Conservation (phyloP, 805 yeast species). For the Pichia kluyveri region DNA sequence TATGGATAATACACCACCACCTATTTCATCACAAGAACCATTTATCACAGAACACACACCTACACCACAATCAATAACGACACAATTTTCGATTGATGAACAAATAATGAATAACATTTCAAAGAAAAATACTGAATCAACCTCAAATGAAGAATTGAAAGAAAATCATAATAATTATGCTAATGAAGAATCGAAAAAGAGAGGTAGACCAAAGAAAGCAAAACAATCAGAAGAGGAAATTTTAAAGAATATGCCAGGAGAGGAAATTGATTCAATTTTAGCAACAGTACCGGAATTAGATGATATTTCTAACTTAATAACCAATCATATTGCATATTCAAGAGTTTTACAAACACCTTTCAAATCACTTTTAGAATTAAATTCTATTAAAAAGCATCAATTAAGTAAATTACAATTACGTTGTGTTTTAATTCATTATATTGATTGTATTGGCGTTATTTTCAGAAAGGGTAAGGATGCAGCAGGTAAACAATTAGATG, state of each 20-base stretch:
- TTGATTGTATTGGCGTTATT: conserved; percentile 77
- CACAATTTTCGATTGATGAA: not conserved
- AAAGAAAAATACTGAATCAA: not conserved
- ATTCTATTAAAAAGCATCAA: conserved; percentile 44
- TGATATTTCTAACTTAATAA: conserved; percentile 55
- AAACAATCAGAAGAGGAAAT: conserved; percentile 8
- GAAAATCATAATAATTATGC: not conserved
- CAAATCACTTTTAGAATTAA: conserved; percentile 47
- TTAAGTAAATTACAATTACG: conserved; percentile 38
- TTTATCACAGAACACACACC: too few species aligned
- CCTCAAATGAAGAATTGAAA: not conserved
- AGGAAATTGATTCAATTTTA: conserved; percentile 23
- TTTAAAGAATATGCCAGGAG: conserved; percentile 12
- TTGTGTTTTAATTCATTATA: conserved; percentile 32
- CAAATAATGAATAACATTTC: too few species aligned
- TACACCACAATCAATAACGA: not conserved
- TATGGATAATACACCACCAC: not conserved
- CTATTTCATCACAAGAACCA: too few species aligned
- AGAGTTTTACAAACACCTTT: conserved; percentile 82
- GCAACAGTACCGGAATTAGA: conserved; percentile 32
- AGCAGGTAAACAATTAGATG: conserved; percentile 89
- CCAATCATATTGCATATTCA: conserved; percentile 86
- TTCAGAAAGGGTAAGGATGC: conserved; percentile 91
- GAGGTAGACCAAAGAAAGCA: conserved; percentile 7
- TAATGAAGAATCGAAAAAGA: conserved; percentile 4